Evolutionary conservation across 225 moss, liverwort and hornwort genomes (phyloP), one percentile per base, ranked within the genome.

Genomic region (Asterella californica): DNA sequence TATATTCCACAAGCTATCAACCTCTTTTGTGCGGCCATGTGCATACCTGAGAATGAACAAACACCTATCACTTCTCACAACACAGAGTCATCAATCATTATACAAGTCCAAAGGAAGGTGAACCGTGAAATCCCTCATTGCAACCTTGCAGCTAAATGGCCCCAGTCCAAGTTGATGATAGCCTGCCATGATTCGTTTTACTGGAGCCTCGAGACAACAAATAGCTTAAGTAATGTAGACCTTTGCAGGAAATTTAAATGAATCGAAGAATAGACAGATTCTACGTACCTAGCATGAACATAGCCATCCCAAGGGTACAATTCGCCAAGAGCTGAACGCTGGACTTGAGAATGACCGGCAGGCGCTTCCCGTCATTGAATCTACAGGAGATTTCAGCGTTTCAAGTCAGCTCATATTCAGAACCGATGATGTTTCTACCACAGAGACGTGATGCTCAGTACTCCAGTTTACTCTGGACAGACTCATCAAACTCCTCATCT

Each of bases 231-330:
- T n/a, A n/a, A n/a, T n/a, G n/a, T n/a, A n/a, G n/a, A n/a, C n/a
- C n/a, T n/a, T n/a, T n/a, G n/a, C n/a, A n/a, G n/a, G n/a, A n/a
- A n/a, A n/a, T n/a, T n/a, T n/a, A n/a, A n/a, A n/a, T n/a, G n/a
- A n/a, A n/a, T n/a, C n/a, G n/a, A n/a, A n/a, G n/a, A n/a, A n/a
- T 12, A 37, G 42, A 34, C 15, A 57, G 21, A 34, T 67, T 65
- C 25, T 21, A 25, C 45, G 8, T 74, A 86, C 86, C 86, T 18
- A 83, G 59, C 83, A 86, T 81, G 60, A 86, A 86, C 86, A 86
- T 86, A 46, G 78, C 64, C 50, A 86, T 69, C 42, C 81, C 83
- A 64, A 86, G 77, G 11, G 78, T 64, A 54, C 83, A 81, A 54
- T 83, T 79, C 33, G 83, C 83, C 11, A 86, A 47, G 21, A 83